Percentiles rank a stretch among this genome's conserved stretches.
Conservation (phyloP, 2,329 filamentous ascomycete species). For the Elsinoe ampelina region DNA sequence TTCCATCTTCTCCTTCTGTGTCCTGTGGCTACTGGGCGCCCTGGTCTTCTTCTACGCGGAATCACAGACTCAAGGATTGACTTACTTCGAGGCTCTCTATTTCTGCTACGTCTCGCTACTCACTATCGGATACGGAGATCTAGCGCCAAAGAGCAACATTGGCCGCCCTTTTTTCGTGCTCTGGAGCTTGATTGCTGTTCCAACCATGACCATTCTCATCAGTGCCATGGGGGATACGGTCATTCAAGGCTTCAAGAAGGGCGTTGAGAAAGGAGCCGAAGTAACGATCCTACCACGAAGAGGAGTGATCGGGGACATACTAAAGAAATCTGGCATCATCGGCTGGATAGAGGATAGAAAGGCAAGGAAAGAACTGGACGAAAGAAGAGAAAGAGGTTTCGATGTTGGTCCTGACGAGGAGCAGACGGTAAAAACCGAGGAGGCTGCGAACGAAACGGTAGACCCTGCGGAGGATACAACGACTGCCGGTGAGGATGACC, state of each 20-base stretch:
- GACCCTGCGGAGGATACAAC: not conserved
- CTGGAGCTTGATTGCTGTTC: conserved; percentile 77
- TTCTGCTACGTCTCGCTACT: conserved; percentile 76
- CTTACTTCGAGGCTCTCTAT: conserved; percentile 74
- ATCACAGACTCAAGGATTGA: conserved; percentile 45
- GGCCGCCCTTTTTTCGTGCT: conserved; percentile 87
- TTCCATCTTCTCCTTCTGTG: conserved; percentile 58
- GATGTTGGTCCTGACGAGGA: conserved; percentile 30
- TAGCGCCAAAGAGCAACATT: conserved; percentile 64
- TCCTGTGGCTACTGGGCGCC: conserved; percentile 75
- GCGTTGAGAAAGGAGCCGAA: conserved; percentile 51
- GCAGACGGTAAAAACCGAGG: not conserved
- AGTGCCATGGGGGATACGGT: conserved; percentile 78
- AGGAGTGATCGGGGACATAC: conserved; percentile 46
- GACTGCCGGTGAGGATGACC: not conserved
- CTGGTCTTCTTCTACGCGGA: conserved; percentile 62
- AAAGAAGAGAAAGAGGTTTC: conserved; percentile 41
- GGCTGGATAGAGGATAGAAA: conserved; percentile 30
- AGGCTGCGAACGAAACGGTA: conserved; percentile 18
- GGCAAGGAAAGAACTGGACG: conserved; percentile 19
- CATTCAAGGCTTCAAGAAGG: conserved; percentile 55
- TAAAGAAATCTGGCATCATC: conserved; percentile 37
- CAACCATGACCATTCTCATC: conserved; percentile 80
- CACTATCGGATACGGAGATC: conserved; percentile 81
- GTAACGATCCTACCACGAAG: conserved; percentile 55